Evolutionary conservation across 805 yeast genomes (phyloP), one percentile per base, ranked within the genome.

Genomic region (Schwanniomyces polymorphus): DNA sequence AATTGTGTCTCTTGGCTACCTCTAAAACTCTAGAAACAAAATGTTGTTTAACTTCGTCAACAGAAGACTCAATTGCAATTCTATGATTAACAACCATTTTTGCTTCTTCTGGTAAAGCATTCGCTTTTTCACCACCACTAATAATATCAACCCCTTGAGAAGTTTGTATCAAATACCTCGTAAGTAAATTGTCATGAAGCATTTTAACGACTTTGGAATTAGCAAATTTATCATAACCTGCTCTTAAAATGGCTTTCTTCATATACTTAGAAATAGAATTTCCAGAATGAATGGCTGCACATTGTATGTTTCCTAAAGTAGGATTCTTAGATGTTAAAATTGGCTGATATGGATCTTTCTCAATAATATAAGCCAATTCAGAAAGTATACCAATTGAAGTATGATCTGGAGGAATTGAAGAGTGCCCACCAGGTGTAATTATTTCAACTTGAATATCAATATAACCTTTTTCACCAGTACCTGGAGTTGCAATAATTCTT

Each of bases 401-500:
- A 59, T 88, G 94, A 41, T 80, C 85, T 2, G 91, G 92, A 7
- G 95, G 94, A n/a, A 77, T 63, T 7, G 91, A 85, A 1, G 92
- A 82, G 60, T 87, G 95, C 7, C 95, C 95, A 33, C 95, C 95
- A 11, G 82, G 80, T 17, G 87, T 82, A 21, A 67, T 66, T 35
- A 86, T 65, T 3, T 72, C 71, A 37, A 85, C 69, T 26, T 58
- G 50, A 3, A 77, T 55, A 53, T 76, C 66, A 2, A 84, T 80
- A 49, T 81, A 70, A 28, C 75, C 75, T 41, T 75, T 68, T 31
- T 78, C 87, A 16, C 79, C 67, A 2, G 69, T 62, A 7, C 63
- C 82, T 67, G 57, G 74, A 54, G 44, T 67, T 61, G 61, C 96
- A 83, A 77, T 68, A 31, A 58, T 59, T 58, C 85, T 87, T 16